Evolutionary conservation across 352 stramenopile species (phyloP), one percentile per base, ranked within the genome.

Genomic region (Pythium guiyangense): DNA sequence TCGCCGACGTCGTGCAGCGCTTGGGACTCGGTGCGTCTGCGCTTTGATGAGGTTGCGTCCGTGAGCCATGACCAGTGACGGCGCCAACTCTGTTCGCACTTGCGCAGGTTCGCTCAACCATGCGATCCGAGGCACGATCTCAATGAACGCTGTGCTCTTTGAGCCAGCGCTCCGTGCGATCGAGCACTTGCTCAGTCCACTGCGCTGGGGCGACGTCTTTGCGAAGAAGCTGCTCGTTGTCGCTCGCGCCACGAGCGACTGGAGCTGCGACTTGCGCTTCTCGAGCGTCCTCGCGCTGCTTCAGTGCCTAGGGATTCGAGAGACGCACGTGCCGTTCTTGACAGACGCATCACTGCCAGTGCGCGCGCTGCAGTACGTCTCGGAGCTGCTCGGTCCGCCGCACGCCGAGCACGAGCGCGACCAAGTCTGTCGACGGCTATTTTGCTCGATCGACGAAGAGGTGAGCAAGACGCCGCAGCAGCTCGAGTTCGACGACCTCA

Each of bases 371-470:
- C 47, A 77, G 17, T 49, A 40, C 20, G 14, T 75, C 1, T 53
- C 48, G 6, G 67, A 71, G 15, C 73, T 84, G 49, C 10, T 80
- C 4, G 64, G 62, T 26, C 64, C 66, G 34, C 53, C 59, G 6
- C 77, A 87, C 45, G 15, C 9, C 4, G 71, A 83, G 48, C 76
- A 87, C 43, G 55, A 66, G n/a, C 71, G 72, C 39, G 77, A 82
- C 37, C 64, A 58, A 20, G 44, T 49, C 3, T 90, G 79, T 47
- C 59, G 57, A 22, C 86, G 77, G 37, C 52, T 90, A 2, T 64
- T 84, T n/a, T 90, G 79, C 47, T 90, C 77, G 10, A 46, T 86
- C 14, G 66, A 77, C 42, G 63, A 73, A 12, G 79, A 86, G 51
- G 42, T 70, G 15, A 58, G 51, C 12, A 90, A 90, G 49, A 79